A percentile compares a stretch with the other conserved stretches of the same genome.
phyloP scores from a whole-genome alignment of 495 filamentous ascomycete species.

The Penicillium subrubescens region DNA sequence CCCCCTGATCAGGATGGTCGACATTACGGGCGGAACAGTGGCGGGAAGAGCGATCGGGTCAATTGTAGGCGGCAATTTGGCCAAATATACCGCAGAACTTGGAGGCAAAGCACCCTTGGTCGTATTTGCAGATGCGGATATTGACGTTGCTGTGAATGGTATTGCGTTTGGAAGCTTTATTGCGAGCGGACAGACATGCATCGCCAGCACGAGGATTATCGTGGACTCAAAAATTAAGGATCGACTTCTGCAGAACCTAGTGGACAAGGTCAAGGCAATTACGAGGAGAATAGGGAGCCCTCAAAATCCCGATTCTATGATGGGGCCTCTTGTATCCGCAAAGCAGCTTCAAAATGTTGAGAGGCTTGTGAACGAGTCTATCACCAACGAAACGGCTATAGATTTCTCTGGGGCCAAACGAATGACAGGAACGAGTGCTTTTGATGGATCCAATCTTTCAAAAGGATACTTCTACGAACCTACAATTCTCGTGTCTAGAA shows the following conservation, averaged over 20 bases:
- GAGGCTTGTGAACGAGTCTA: conserved; percentile 31
- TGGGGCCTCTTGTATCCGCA: conserved; percentile 27
- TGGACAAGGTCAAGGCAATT: conserved; percentile 42
- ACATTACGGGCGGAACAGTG: conserved; percentile 58
- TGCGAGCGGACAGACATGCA: conserved; percentile 63
- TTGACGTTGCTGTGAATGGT: conserved; percentile 56
- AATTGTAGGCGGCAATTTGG: conserved; percentile 52
- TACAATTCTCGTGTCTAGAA: conserved; percentile 45
- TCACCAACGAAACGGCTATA: conserved; percentile 28
- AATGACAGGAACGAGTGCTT: conserved; percentile 27
- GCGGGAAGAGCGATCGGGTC: conserved; percentile 51
- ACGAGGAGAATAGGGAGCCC: conserved; percentile 36
- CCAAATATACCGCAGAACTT: conserved; percentile 59
- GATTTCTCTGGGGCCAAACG: conserved; percentile 36
- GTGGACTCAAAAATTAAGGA: conserved; percentile 51
- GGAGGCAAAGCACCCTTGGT: conserved; percentile 63
- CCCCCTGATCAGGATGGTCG: conserved; percentile 58
- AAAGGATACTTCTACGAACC: conserved; percentile 62
- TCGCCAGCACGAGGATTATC: conserved; percentile 61
- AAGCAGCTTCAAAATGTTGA: conserved; percentile 23
- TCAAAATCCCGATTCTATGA: conserved; percentile 18
- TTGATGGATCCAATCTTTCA: conserved; percentile 27
- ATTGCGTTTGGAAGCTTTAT: conserved; percentile 61
- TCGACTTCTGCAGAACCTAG: conserved; percentile 33
- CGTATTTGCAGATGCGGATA: conserved; percentile 53